phyloP scores from a whole-genome alignment of 2,329 filamentous ascomycete genomes.

The Bipolaris gigantea region DNA sequence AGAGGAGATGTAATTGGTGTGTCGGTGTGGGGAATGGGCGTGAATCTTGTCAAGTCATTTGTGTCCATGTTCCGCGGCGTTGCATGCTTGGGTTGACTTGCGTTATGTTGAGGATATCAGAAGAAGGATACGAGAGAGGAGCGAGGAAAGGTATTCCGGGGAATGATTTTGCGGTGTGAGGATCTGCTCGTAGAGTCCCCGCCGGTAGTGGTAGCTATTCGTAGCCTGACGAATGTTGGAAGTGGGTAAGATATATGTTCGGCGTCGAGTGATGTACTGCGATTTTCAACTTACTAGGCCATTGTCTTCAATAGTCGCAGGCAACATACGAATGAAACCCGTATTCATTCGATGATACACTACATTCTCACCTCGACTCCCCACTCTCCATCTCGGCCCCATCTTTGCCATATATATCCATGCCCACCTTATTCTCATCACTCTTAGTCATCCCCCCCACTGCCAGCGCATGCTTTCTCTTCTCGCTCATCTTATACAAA shows the following conservation, averaged over 20 bases:
- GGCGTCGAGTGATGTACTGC: too few relatives aligned
- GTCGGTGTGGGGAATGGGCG: not conserved
- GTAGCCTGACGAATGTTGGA: too few relatives aligned
- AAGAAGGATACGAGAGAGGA: not conserved
- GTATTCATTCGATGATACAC: not conserved
- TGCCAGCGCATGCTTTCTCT: conserved; percentile 19
- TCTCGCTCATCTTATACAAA: conserved; percentile 41
- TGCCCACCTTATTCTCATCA: conserved; percentile 28
- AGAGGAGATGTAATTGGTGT: not conserved
- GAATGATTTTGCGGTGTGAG: not conserved
- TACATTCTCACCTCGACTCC: conserved; percentile 18
- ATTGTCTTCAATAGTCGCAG: too few relatives aligned
- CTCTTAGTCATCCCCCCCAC: conserved; percentile 23
- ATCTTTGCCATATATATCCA: conserved; percentile 26
- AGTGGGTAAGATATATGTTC: too few relatives aligned
- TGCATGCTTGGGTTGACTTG: not conserved
- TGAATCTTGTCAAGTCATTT: not conserved
- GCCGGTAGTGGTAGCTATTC: too few relatives aligned
- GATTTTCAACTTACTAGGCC: too few relatives aligned
- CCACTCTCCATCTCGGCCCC: conserved; percentile 26
- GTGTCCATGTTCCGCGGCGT: conserved; percentile 2
- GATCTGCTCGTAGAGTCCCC: too few relatives aligned
- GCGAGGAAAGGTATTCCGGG: not conserved
- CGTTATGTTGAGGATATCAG: not conserved
- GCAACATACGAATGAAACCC: too few relatives aligned